Evolutionary conservation across 257 asterid genomes (phyloP).

Genomic region (Nyctanthes arbortristis): DNA sequence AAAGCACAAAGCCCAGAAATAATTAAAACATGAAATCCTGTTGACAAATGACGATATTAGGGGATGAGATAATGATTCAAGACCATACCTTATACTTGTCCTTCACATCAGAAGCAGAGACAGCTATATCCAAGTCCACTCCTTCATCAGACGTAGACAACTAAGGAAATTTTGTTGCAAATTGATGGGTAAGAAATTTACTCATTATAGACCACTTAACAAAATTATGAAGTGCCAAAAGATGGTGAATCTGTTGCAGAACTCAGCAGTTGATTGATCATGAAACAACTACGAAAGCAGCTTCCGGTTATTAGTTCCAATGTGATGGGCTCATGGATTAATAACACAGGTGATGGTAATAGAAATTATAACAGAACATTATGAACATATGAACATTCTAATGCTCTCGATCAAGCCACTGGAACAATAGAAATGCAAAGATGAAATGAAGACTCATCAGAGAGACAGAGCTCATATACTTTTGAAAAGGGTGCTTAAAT

Average conservation of each 20-base stretch:
- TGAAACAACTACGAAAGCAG: not conserved
- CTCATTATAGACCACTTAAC: slow-evolving; percentile 11
- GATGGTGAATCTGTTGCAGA: not conserved
- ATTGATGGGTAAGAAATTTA: slow-evolving; percentile 13
- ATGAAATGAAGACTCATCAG: not conserved
- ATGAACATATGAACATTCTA: not conserved
- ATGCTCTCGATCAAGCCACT: not conserved
- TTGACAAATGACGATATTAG: slow-evolving; percentile 9
- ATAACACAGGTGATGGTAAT: not conserved
- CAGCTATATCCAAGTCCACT: slow-evolving; percentile 42
- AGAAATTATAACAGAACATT: slow-evolving; percentile 10
- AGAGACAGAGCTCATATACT: not conserved
- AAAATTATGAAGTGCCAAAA: slow-evolving; percentile 1
- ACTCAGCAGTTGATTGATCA: not conserved
- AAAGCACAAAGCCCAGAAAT: slow-evolving; percentile 11
- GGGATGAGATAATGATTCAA: slow-evolving; percentile 16
- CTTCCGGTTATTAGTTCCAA: not conserved
- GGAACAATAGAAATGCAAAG: slow-evolving; percentile 8
- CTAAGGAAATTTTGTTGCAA: slow-evolving; percentile 33
- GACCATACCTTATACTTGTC: slow-evolving; percentile 63
- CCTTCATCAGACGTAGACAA: slow-evolving; percentile 46
- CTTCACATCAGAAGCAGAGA: slow-evolving; percentile 65
- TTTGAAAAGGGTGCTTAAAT: not conserved
- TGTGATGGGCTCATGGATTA: slow-evolving; percentile 4
- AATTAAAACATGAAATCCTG: slow-evolving; percentile 10